These are phyloP conservation scores for Amaranthus tricolor DNA, from an alignment of 179 eudicot species.

Conservation along the genomic window DNA sequence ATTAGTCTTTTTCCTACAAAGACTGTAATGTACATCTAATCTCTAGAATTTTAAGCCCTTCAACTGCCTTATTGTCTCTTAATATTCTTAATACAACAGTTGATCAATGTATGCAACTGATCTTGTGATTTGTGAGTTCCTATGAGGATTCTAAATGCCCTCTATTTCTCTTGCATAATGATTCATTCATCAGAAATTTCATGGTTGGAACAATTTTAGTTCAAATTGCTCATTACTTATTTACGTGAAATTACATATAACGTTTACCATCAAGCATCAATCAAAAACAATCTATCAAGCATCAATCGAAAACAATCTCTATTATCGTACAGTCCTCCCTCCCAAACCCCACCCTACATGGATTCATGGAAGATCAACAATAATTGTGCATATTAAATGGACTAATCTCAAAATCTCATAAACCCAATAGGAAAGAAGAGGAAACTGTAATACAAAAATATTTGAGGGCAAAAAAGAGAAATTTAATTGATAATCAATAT, in stretches of 20 bases:
- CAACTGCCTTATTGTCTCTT: conserved; percentile 62
- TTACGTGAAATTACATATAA: too few species aligned
- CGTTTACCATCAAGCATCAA: too few species aligned
- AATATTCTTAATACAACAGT: conserved; percentile 35
- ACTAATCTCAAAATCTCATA: too few species aligned
- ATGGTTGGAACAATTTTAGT: not conserved
- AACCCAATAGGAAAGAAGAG: too few species aligned
- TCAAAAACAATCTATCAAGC: too few species aligned
- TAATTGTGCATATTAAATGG: too few species aligned
- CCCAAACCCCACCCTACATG: too few species aligned
- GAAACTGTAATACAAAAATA: not conserved
- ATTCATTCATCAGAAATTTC: not conserved
- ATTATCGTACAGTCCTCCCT: too few species aligned
- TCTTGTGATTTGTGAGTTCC: conserved; percentile 18
- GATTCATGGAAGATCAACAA: too few species aligned
- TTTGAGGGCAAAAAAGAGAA: not conserved
- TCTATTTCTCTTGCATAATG: not conserved
- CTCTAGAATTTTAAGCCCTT: conserved; percentile 21
- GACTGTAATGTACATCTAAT: too few species aligned
- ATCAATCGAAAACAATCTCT: too few species aligned
- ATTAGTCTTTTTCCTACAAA: too few species aligned
- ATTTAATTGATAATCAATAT: not conserved
- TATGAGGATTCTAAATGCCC: conserved; percentile 23
- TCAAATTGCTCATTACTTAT: not conserved
- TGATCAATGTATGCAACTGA: conserved; percentile 53